Base-by-base conservation (phyloP, 352 stramenopile species). In the Pythium phragmitis region DNA sequence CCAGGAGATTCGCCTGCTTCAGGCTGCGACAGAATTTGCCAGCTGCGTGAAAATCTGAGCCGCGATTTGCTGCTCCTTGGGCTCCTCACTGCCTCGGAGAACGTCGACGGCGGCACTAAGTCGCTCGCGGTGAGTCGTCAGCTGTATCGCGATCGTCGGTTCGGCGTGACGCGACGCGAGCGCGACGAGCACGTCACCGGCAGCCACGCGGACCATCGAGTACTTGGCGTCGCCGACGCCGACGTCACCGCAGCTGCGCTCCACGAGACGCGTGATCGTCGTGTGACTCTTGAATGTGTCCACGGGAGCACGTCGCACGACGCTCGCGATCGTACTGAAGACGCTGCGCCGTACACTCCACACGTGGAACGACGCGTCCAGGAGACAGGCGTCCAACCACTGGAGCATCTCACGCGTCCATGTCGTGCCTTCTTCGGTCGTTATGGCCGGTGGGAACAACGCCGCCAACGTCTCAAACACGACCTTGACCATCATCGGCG, bases 191-290 rank as follows among this genome's bases (percentile, higher is more conserved):
- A 77, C 77, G 3, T 57, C 63, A 23, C 77, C 80, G 2, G 82
- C 80, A 7, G 85, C 81, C 26, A 88, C 73, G 47, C 85, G 82
- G 19, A 94, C 71, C 71, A 85, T 85, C 49, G 74, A 79, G 60
- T 89, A 92, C 70, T 91, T 90, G 41, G 60, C 70, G 34, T 94
- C 83, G 9, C 69, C 68, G 26, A 91, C 76, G 19, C 85, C 85
- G 46, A 79, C 69, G 14, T 80, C 66, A 4, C 79, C 77, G 19
- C 80, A 86, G 50, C 82, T 88, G 6, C 21, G 63, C 23, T 75
- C 57, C 9, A 90, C 48, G 2, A 91, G 33, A 5, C 59, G 65
- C 12, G 76, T 72, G 45, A 80, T 68, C 13, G 72, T 63, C 21
- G 67, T 54, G 6, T 53, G 67, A 36, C 70, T 69, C 16, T 30